Evolutionary conservation across 495 filamentous ascomycete species (phyloP), one percentile per base, ranked within the genome.

Genomic region (Coniosporium apollinis): DNA sequence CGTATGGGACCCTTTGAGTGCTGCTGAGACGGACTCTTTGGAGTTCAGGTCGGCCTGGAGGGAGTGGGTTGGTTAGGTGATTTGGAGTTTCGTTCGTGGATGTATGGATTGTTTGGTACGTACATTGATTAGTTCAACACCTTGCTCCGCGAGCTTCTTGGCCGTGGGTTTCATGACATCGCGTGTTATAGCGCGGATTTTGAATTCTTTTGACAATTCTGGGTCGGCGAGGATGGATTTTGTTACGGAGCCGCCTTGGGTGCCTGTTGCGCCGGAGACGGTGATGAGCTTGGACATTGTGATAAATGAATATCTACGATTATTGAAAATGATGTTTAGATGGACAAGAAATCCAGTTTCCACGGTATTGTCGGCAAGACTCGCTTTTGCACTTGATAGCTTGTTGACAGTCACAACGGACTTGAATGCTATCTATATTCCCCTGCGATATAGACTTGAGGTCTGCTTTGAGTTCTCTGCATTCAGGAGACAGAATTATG

Each of bases 1-100:
- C 18, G 47, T 53, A 22, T 56, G 24, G 0, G 54, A 47, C 19
- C 46, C 56, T n/a, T 34, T 32, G 22, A 60, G 45, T 1, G 51
- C 59, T 4, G 25, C 16, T 1, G 30, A 19, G 9, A 62, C 40
- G 8, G 49, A 54, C 7, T 33, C 19, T n/a, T 21, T 14, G 37
- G 50, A 38, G 37, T 50, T 45, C 7, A 54, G 19, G 32, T 59
- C 41, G 16, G 30, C 52, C 33, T 24, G 44, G 21, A 26, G 22
- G 30, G 14, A 46, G 18, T n/a, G 30, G 32, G 5, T 39, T 28
- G 24, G 26, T 30, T 31, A 28, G 33, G 26, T 26, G 25, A 41
- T 13, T 42, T 19, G 19, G 5, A 11, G 16, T n/a, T n/a, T n/a
- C n/a, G n/a, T n/a, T n/a, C n/a, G n/a, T n/a, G n/a, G n/a, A n/a